Evolutionary conservation across 352 stramenopile genomes (phyloP).

Genomic region (Phytophthora megakarya): DNA sequence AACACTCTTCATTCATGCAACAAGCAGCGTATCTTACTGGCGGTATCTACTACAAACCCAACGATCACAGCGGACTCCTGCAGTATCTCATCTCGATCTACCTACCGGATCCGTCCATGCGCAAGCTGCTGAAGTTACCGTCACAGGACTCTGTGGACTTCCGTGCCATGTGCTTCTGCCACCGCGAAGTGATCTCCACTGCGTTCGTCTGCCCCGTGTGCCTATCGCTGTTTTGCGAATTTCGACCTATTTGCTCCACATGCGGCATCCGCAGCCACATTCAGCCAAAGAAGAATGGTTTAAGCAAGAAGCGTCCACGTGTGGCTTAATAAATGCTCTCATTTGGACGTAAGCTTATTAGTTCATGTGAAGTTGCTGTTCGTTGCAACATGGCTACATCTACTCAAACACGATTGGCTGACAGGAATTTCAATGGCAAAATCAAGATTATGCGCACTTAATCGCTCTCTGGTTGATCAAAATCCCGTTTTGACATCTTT

Average conservation of each 20-base stretch:
- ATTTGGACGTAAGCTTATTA: background rate
- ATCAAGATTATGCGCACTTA: conserved; percentile 38
- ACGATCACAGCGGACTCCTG: conserved; percentile 65
- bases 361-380: background rate
- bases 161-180: conserved; percentile 90
- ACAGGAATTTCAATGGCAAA: conserved; percentile 9
- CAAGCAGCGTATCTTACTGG: conserved; percentile 87
- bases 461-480: conserved; percentile 15
- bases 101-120: conserved; percentile 77
- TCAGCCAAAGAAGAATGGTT: conserved; percentile 66
- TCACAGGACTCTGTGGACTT: conserved; percentile 90
- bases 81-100: conserved; percentile 91
- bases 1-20: conserved; percentile 89
- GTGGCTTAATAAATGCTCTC: conserved; percentile 25
- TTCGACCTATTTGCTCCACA: conserved; percentile 87
- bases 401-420: conserved; percentile 20
- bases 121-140: conserved; percentile 81
- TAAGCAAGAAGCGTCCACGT: conserved; percentile 52
- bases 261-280: conserved; percentile 87
- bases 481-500: conserved; percentile 12
- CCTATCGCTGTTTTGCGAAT: conserved; percentile 89
- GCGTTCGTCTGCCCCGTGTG: conserved; percentile 88
- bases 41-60: conserved; percentile 88
- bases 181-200: conserved; percentile 81
- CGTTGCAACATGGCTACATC: too few species aligned